Percentiles rank a stretch among this genome's conserved stretches.
Evolutionary conservation across 352 stramenopile genomes (phyloP).

Genomic region (Pythium sukuiense): DNA sequence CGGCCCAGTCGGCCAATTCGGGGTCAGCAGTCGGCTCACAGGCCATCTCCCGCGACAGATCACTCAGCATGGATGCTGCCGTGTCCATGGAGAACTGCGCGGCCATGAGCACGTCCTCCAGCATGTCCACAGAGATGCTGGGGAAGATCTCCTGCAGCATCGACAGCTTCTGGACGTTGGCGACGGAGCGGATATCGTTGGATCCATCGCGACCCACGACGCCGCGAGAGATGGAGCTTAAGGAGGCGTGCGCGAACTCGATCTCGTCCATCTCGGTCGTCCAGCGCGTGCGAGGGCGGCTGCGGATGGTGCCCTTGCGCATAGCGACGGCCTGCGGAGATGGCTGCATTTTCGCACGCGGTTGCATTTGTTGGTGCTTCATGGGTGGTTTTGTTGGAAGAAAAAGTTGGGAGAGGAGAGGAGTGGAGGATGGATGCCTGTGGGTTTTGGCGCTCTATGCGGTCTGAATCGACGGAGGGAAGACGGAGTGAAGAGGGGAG

Average conservation of each 20-base stretch:
- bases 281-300: slow-evolving; percentile 12
- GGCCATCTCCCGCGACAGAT: slow-evolving; percentile 38
- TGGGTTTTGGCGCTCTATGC: neutral
- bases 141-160: slow-evolving; percentile 65
- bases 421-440: neutral
- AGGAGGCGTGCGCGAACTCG: slow-evolving; percentile 12
- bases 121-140: slow-evolving; percentile 39
- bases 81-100: slow-evolving; percentile 69
- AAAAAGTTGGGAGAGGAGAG: neutral
- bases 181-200: slow-evolving; percentile 33
- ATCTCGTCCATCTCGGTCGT: slow-evolving; percentile 24
- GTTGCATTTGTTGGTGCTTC: slow-evolving; percentile 15
- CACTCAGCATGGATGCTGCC: slow-evolving; percentile 57
- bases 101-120: slow-evolving; percentile 60
- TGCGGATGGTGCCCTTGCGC: slow-evolving; percentile 25
- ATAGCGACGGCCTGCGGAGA: neutral
- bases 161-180: slow-evolving; percentile 46
- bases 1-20: slow-evolving; percentile 38
- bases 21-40: neutral
- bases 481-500: slow-evolving; percentile 6
- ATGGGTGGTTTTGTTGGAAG: slow-evolving; percentile 11
- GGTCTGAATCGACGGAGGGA: slow-evolving; percentile 1
- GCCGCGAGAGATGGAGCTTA: neutral
- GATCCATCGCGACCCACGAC: slow-evolving; percentile 21
- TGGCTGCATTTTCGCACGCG: neutral